Evolutionary conservation across 495 filamentous ascomycete species (phyloP).

Genomic region (Neurospora hispaniola): DNA sequence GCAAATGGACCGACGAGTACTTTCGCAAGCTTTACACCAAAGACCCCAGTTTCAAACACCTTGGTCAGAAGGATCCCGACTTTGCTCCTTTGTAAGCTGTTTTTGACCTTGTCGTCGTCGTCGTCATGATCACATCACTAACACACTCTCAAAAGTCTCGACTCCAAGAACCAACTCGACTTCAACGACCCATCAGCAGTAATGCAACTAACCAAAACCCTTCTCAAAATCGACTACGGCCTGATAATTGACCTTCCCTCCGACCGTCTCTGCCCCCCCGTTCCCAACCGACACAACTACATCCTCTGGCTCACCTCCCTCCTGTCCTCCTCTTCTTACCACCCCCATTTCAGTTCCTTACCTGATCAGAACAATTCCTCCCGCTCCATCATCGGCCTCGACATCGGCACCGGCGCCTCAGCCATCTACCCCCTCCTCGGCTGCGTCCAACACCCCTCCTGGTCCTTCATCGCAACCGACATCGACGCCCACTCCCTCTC

Average conservation of each 20-base stretch:
- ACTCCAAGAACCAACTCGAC: slow-evolving; percentile 57
- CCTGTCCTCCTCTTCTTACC: slow-evolving; percentile 62
- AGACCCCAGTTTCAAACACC: slow-evolving; percentile 25
- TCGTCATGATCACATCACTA: neutral
- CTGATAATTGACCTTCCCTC: slow-evolving; percentile 58
- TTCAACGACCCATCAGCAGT: slow-evolving; percentile 72
- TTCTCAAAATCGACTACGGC: slow-evolving; percentile 67
- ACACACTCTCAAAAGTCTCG: slow-evolving; percentile 27
- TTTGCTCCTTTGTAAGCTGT: slow-evolving; percentile 18
- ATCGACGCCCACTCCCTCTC: slow-evolving; percentile 62
- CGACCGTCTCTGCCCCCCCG: slow-evolving; percentile 82
- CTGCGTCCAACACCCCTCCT: slow-evolving; percentile 54
- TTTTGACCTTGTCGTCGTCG: neutral
- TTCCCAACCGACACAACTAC: slow-evolving; percentile 80
- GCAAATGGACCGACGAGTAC: slow-evolving; percentile 21
- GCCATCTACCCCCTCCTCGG: slow-evolving; percentile 84
- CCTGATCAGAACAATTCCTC: neutral
- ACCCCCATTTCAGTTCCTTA: slow-evolving; percentile 11
- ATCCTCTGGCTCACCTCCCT: slow-evolving; percentile 82
- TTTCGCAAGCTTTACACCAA: slow-evolving; percentile 26
- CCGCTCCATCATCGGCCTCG: slow-evolving; percentile 44
- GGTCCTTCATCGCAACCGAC: slow-evolving; percentile 73
- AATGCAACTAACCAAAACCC: slow-evolving; percentile 69
- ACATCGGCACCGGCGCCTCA: slow-evolving; percentile 86
- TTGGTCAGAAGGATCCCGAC: slow-evolving; percentile 21